phyloP scores from a whole-genome alignment of 179 eudicot species.

The Spergularia azorica region DNA sequence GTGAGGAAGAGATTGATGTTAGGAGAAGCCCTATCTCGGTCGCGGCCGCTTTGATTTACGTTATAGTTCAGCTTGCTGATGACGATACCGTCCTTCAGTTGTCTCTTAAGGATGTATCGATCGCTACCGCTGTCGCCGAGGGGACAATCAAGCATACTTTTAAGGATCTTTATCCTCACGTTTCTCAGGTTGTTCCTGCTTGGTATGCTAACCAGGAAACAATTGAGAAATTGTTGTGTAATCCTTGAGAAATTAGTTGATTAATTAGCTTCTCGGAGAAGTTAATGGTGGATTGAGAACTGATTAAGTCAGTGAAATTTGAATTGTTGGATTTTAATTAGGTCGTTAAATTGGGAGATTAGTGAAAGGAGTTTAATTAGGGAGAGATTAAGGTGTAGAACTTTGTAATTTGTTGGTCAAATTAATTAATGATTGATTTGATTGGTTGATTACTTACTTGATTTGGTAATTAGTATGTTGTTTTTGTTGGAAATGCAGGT shows the following conservation, averaged over 20 bases:
- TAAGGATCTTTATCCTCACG: constrained; percentile 62
- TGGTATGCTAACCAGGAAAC: constrained; percentile 65
- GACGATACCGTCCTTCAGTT: constrained; percentile 39
- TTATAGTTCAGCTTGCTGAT: constrained; percentile 55
- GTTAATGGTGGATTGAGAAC: not conserved
- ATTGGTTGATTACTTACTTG: not conserved
- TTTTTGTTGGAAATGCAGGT: no score
- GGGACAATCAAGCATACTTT: constrained; percentile 64
- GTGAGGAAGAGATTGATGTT: constrained; percentile 43
- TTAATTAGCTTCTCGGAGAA: not conserved
- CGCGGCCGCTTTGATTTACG: constrained; percentile 82
- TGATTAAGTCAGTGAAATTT: no score
- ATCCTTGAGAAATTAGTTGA: constrained; percentile 13
- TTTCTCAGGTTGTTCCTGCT: constrained; percentile 54
- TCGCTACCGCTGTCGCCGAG: constrained; percentile 74
- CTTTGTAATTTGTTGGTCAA: not conserved
- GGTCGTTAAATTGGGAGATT: no score
- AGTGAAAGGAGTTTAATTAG: no score
- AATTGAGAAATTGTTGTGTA: constrained; percentile 45
- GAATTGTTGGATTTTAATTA: no score
- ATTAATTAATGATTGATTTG: not conserved
- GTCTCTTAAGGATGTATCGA: constrained; percentile 42
- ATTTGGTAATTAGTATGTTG: not conserved
- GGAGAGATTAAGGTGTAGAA: not conserved
- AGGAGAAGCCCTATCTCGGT: constrained; percentile 85